Conservation (phyloP, 208 protist species). For the Wallacemonas collosoma region DNA sequence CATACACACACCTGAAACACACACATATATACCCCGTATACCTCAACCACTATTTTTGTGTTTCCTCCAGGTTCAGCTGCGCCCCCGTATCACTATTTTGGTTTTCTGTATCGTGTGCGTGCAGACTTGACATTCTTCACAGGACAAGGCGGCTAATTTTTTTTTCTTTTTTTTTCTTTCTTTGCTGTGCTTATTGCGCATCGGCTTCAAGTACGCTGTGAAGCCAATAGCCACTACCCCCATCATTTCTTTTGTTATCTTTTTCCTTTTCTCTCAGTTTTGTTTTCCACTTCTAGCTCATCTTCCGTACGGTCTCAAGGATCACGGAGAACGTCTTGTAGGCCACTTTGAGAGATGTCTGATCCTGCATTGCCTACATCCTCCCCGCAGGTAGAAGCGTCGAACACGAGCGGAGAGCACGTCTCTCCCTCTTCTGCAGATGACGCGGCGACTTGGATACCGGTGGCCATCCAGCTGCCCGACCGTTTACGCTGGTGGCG, state of each 20-base stretch:
- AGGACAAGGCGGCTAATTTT: neutral
- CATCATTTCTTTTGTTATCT: neutral
- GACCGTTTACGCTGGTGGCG: conserved; percentile 83
- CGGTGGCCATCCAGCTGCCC: conserved; percentile 44
- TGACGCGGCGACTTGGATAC: neutral
- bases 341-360: neutral
- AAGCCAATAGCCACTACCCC: neutral
- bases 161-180: no score
- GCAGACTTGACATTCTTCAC: neutral
- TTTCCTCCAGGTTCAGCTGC: no score
- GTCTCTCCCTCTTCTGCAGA: neutral
- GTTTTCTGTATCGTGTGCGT: no score
- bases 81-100: no score
- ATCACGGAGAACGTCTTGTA: neutral
- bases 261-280: conserved; percentile 18
- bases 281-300: neutral
- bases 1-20: no score
- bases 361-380: neutral
- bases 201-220: neutral
- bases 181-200: no score
- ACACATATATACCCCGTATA: no score
- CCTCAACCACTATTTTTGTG: no score
- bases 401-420: neutral
- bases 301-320: no score
- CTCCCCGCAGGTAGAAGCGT: neutral